phyloP scores from a whole-genome alignment of 345 rosid genomes.

The Gossypium anomalum region DNA sequence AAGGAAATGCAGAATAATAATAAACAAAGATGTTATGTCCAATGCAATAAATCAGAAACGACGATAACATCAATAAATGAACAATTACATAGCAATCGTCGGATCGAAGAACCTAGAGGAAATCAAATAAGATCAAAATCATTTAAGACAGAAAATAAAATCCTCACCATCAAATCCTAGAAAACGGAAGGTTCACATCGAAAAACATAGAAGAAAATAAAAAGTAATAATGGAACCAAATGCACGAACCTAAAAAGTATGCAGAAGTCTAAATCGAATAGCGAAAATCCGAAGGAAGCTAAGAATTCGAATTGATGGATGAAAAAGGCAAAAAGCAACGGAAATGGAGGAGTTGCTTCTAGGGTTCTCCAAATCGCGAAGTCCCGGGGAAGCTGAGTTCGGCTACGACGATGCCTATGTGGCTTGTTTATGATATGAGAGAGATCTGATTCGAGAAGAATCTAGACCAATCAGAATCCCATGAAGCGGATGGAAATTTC shows the following conservation, averaged over 20 bases:
- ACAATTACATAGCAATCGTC: background rate
- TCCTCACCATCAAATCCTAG: background rate
- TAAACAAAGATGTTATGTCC: background rate
- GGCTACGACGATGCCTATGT: background rate
- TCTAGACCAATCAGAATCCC: slow-evolving; percentile 5
- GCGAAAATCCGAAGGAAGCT: background rate
- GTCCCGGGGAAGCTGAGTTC: slow-evolving; percentile 3
- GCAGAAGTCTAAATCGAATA: background rate
- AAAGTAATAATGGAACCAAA: background rate
- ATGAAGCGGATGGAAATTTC: background rate
- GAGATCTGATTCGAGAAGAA: slow-evolving; percentile 18
- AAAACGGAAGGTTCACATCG: background rate
- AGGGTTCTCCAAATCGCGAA: slow-evolving; percentile 5
- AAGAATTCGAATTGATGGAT: background rate
- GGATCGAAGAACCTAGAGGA: background rate
- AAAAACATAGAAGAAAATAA: background rate
- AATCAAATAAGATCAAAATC: background rate
- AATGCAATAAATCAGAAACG: background rate
- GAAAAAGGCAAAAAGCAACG: background rate
- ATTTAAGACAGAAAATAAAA: background rate
- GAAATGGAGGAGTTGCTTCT: background rate
- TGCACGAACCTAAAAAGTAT: background rate
- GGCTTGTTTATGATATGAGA: background rate
- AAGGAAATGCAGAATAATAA: background rate
- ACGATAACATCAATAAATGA: background rate